phyloP scores from a whole-genome alignment of 352 stramenopile species.

The Globisporangium cederbergense region DNA sequence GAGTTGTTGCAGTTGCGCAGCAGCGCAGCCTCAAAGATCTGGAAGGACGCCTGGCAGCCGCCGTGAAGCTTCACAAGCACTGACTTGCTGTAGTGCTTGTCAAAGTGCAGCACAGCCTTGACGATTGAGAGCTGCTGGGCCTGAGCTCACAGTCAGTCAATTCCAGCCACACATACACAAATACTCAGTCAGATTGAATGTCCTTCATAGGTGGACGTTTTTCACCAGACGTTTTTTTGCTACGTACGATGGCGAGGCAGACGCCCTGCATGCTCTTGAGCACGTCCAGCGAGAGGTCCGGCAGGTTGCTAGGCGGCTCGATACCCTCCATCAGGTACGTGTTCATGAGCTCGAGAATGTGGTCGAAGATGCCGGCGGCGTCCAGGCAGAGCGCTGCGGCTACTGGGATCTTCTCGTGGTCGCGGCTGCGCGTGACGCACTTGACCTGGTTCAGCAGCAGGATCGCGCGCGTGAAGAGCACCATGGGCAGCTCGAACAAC shows the following conservation, averaged over 20 bases:
- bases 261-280: slow-evolving; percentile 17
- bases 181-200: neutral
- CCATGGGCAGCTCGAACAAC: slow-evolving; percentile 35
- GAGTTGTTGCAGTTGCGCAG: slow-evolving; percentile 19
- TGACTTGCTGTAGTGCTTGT: slow-evolving; percentile 25
- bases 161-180: neutral
- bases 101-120: slow-evolving; percentile 26
- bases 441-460: slow-evolving; percentile 26
- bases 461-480: slow-evolving; percentile 24
- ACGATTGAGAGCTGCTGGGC: slow-evolving; percentile 42
- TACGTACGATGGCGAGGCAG: slow-evolving; percentile 21
- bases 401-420: slow-evolving; percentile 4
- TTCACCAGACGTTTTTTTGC: neutral
- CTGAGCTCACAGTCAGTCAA: slow-evolving; percentile 12
- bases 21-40: slow-evolving; percentile 19
- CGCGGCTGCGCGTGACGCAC: slow-evolving; percentile 8
- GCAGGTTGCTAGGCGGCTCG: slow-evolving; percentile 11
- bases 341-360: slow-evolving; percentile 20
- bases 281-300: slow-evolving; percentile 21
- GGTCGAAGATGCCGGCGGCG: slow-evolving; percentile 20
- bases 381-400: slow-evolving; percentile 16
- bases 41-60: slow-evolving; percentile 21
- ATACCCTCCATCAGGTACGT: slow-evolving; percentile 6
- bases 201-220: neutral
- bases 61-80: slow-evolving; percentile 40